Evolutionary conservation across 164 flowering plant genomes (phyloP), one percentile per base, ranked within the genome.

Genomic region (Vitis labrusca): DNA sequence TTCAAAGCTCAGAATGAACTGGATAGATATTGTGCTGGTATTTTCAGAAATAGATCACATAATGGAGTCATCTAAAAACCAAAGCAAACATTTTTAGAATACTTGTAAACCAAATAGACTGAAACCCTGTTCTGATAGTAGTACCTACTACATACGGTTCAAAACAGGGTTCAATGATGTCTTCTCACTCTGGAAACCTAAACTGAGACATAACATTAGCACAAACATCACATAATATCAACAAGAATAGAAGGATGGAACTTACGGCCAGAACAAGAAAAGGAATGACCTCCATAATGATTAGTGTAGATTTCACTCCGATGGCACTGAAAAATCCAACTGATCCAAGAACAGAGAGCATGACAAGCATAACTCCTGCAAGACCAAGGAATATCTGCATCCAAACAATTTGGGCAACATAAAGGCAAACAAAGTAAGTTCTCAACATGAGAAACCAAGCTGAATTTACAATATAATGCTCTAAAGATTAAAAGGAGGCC

Each of bases 201-300:
- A 6, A 27, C 30, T 54, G 44, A 37, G 44, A 37, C 13, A 50
- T 23, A 37, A 27, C 67, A 47, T 13, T 50, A 59, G 19, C 50
- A 13, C n/a, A 13, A 32, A 30, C 16, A 65, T 58, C 16, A 64
- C 15, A 23, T 15, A 50, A 65, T 8, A 56, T n/a, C 27, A 15
- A 37, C 8, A 11, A 1, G 30, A 0, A 71, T 11, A 52, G 15
- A 48, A 66, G 60, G 23, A 62, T 5, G 10, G 37, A 72, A 88
- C 99, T 93, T 87, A 96, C 99, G 37, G 99, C 99, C 57, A 96
- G 78, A 78, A 96, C 99, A 74, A 96, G 95, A 72, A 93, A 96
- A 48, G 99, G 99, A 68, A 96, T 96, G 80, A 96, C 99, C 91
- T 96, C 99, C 90, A 93, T 89, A 54, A 96, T 96, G 77, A 96